Evolutionary conservation across 805 yeast species (phyloP), one percentile per base, ranked within the genome.

Genomic region (Saccharomycopsis vini): DNA sequence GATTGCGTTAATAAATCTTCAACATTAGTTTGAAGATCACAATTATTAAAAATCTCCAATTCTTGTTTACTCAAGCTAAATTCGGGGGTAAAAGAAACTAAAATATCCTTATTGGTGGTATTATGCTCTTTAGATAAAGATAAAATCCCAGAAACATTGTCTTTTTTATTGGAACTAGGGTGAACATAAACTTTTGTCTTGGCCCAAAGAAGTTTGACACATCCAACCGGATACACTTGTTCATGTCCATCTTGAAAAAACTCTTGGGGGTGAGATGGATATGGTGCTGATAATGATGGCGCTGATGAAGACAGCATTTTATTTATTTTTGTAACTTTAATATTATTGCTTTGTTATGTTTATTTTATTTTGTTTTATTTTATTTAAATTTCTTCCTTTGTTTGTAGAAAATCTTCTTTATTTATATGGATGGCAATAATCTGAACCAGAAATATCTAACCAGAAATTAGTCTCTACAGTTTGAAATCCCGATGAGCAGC

Each of bases 121-220:
- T 61, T 61, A 37, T 66, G 61, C 13, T 84, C 83, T 34, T 71
- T 68, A 15, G 78, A 72, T 13, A 92, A 67, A 5, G 82, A 67
- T 31, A 92, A 58, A 54, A 73, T 86, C 2, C 98, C 98, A 0
- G 82, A 62, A 18, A 90, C 67, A 57, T 90, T 89, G 56, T 90
- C 95, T 42, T 68, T 68, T 23, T 85, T 72, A 18, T 79, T 71
- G 10, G 73, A 67, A 0, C 92, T 75, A 3, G 95, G 94, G 60
- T 92, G 98, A 3, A 89, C 72, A 59, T 77, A 88, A 5, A 83
- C 92, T 57, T 82, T 79, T 2, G 87, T 72, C 56, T 81, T 82
- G 36, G 67, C 63, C 44, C 66, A 66, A 2, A 65, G 19, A 10
- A 68, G 51, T 36, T 56, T 50, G 5, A 56, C 54, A 23, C 51